Percentiles rank a stretch among this genome's conserved stretches.
These are phyloP conservation scores for Colletotrichum camelliae DNA, from an alignment of 2,329 filamentous ascomycete genomes.

Conservation along the genomic window DNA sequence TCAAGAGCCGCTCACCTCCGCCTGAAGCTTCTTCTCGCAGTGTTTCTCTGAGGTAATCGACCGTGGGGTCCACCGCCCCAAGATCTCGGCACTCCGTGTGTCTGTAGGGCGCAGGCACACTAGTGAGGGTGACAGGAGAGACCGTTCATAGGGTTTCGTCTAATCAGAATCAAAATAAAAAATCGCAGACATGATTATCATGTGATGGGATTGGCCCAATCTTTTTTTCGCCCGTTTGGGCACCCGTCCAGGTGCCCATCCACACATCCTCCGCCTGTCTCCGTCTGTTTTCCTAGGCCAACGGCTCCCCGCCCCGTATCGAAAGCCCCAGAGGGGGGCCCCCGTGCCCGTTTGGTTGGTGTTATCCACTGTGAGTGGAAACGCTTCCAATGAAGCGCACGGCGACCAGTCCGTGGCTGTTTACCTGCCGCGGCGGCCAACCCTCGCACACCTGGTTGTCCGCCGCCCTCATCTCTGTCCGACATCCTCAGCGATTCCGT, in stretches of 20 bases:
- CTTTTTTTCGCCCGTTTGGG: not conserved
- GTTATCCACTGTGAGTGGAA: conserved; percentile 18
- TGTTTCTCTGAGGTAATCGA: not conserved
- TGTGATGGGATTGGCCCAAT: not conserved
- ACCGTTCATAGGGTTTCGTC: not conserved
- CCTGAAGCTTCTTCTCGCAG: not conserved
- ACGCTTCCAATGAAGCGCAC: conserved; percentile 5
- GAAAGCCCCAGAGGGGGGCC: not conserved
- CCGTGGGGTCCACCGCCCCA: not conserved
- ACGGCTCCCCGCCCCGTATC: not conserved
- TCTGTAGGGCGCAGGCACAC: not conserved
- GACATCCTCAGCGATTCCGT: not conserved
- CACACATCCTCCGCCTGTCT: not conserved
- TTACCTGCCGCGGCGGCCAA: not conserved
- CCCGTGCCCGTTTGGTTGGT: conserved; percentile 12
- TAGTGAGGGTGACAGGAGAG: not conserved
- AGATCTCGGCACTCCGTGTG: not conserved
- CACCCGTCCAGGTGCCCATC: not conserved
- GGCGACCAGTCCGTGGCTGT: conserved; percentile 1
- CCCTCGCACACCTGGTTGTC: not conserved
- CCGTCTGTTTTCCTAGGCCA: not conserved
- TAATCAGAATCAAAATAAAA: not conserved
- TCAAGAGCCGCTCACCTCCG: conserved; percentile 2
- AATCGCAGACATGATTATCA: conserved; percentile 4
- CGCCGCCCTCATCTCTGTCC: not conserved